phyloP scores from a whole-genome alignment of 345 rosid species.

The Cardamine occulta region DNA sequence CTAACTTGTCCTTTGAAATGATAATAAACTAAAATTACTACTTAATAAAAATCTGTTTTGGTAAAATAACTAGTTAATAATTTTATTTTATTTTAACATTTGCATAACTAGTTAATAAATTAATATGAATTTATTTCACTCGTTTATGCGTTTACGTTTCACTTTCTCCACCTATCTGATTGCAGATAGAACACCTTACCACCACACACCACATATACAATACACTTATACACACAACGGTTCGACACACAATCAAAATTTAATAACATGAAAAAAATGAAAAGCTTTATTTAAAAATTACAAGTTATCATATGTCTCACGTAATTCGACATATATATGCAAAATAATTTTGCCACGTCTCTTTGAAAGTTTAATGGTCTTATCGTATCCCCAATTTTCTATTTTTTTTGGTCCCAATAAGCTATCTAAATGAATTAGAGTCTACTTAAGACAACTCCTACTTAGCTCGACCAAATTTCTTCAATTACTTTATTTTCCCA shows the following conservation, averaged over 20 bases:
- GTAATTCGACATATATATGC: slow-evolving; percentile 26
- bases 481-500: neutral
- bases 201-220: slow-evolving; percentile 26
- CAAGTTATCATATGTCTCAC: slow-evolving; percentile 32
- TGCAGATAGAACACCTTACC: slow-evolving; percentile 34
- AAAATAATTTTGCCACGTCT: slow-evolving; percentile 28
- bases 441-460: slow-evolving; percentile 24
- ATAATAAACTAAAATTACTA: neutral
- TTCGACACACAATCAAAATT: slow-evolving; percentile 19
- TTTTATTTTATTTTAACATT: too few relatives aligned
- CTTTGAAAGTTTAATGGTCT: slow-evolving; percentile 39
- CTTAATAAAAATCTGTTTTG: neutral
- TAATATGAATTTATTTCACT: too few relatives aligned
- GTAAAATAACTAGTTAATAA: too few relatives aligned
- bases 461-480: neutral
- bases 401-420: neutral
- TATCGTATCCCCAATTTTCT: slow-evolving; percentile 2
- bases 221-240: neutral
- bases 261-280: neutral
- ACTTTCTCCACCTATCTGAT: slow-evolving; percentile 39
- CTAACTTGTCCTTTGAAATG: slow-evolving; percentile 14
- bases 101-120: too few relatives aligned
- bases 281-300: neutral
- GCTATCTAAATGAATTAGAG: slow-evolving; percentile 17
- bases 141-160: slow-evolving; percentile 38